These are phyloP conservation scores for Elsinoe ampelina DNA, from an alignment of 2,329 filamentous ascomycete genomes.

Conservation along the genomic window DNA sequence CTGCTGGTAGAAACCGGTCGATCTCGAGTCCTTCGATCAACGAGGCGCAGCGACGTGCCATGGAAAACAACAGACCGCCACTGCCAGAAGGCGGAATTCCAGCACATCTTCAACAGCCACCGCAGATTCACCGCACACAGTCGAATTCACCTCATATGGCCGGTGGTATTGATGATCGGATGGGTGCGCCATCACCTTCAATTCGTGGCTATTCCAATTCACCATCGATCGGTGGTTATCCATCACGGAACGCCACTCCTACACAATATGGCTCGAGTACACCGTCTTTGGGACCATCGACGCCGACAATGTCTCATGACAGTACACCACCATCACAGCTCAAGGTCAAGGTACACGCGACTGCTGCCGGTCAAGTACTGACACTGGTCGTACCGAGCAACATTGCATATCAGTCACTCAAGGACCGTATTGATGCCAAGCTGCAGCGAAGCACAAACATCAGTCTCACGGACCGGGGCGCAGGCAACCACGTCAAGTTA, in stretches of 20 bases:
- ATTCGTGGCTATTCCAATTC: conserved; percentile 43
- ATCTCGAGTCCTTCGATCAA: conserved; percentile 96
- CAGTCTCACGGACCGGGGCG: conserved; percentile 62
- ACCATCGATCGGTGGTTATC: conserved; percentile 27
- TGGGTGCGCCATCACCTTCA: conserved; percentile 40
- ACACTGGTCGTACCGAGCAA: conserved; percentile 95
- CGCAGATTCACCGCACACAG: conserved; percentile 52
- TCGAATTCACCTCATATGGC: conserved; percentile 63
- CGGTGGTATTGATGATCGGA: conserved; percentile 50
- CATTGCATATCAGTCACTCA: conserved; percentile 85
- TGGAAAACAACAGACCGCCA: conserved; percentile 36
- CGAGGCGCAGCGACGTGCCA: conserved; percentile 50
- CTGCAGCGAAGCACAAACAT: conserved; percentile 76
- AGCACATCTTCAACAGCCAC: conserved; percentile 23
- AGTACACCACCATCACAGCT: conserved; percentile 55
- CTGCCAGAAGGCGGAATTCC: conserved; percentile 32
- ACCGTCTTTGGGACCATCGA: conserved; percentile 19
- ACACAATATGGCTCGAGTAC: conserved; percentile 28
- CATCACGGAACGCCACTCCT: conserved; percentile 32
- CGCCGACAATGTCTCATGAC: conserved; percentile 14
- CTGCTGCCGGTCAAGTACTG: conserved; percentile 70
- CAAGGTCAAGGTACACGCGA: conserved; percentile 88
- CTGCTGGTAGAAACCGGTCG: conserved; percentile 59
- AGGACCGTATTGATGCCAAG: conserved; percentile 93
- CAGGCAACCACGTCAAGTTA: conserved; percentile 57